Percentiles rank a stretch among this genome's conserved stretches.
These are phyloP conservation scores for Hirsutella minnesotensis DNA, from an alignment of 2,329 filamentous ascomycete species.

Conservation along the genomic window DNA sequence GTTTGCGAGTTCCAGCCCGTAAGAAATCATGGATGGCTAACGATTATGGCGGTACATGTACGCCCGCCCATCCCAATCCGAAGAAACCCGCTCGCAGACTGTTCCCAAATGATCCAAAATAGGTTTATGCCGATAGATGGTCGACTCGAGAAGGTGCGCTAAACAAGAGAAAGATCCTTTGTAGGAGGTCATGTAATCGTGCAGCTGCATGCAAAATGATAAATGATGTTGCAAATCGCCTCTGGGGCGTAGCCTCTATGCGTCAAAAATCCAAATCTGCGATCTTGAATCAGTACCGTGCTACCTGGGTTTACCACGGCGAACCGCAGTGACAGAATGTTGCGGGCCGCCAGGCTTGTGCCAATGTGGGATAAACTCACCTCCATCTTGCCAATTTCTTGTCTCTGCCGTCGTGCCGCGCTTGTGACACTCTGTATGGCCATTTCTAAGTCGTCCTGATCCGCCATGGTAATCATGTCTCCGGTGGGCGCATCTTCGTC, in stretches of 20 bases:
- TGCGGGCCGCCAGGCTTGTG: no score
- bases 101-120: no score
- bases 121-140: no score
- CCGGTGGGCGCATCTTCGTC: slow-evolving; percentile 67
- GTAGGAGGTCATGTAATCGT: slow-evolving; percentile 9
- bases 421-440: slow-evolving; percentile 59
- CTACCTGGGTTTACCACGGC: no score
- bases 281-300: no score
- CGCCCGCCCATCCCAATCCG: no score
- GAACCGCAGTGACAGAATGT: no score
- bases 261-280: slow-evolving; percentile 36
- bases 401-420: slow-evolving; percentile 57
- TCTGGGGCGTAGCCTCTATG: slow-evolving; percentile 19
- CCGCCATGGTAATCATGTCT: slow-evolving; percentile 94
- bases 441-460: slow-evolving; percentile 93
- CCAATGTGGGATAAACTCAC: slow-evolving; percentile 38
- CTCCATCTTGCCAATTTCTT: slow-evolving; percentile 89
- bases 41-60: no score
- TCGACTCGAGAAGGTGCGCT: background rate
- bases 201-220: slow-evolving; percentile 4
- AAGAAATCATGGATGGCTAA: background rate
- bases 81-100: no score
- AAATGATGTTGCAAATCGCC: background rate
- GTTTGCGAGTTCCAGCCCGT: background rate
- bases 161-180: background rate